Percentiles rank a stretch among this genome's conserved stretches.
phyloP scores from a whole-genome alignment of 2,329 filamentous ascomycete species.

The Phaeosphaeria sp. region DNA sequence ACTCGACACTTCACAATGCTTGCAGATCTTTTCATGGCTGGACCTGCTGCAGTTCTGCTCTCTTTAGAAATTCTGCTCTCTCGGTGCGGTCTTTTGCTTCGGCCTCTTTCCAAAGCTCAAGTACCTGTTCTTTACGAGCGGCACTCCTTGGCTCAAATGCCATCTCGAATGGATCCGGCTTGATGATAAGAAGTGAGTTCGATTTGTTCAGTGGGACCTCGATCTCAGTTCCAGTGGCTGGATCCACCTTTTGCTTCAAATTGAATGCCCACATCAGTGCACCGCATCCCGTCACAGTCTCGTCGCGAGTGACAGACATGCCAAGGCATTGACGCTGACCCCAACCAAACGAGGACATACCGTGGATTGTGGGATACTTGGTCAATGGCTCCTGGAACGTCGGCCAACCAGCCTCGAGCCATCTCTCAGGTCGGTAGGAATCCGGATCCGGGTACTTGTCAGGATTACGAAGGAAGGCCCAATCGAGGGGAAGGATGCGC shows the following conservation, averaged over 20 bases:
- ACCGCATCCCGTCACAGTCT: slow-evolving; percentile 59
- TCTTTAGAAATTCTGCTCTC: slow-evolving; percentile 42
- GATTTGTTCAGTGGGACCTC: slow-evolving; percentile 58
- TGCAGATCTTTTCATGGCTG: not conserved
- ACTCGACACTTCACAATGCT: not conserved
- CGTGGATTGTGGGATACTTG: slow-evolving; percentile 67
- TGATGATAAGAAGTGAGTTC: slow-evolving; percentile 64
- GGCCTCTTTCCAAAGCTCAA: slow-evolving; percentile 43
- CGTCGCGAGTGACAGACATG: slow-evolving; percentile 66
- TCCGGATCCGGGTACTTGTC: slow-evolving; percentile 69
- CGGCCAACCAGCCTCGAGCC: slow-evolving; percentile 67
- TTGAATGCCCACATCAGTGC: slow-evolving; percentile 57
- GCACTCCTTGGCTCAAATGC: slow-evolving; percentile 59
- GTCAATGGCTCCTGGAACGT: slow-evolving; percentile 70
- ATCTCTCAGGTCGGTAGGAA: slow-evolving; percentile 67
- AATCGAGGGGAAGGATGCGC: slow-evolving; percentile 45
- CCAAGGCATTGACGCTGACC: slow-evolving; percentile 69
- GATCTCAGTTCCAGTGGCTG: slow-evolving; percentile 48
- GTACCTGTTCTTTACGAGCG: slow-evolving; percentile 40
- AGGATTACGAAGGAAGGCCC: slow-evolving; percentile 54
- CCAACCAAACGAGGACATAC: slow-evolving; percentile 70
- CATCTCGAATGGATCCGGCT: slow-evolving; percentile 63
- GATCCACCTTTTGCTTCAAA: slow-evolving; percentile 57
- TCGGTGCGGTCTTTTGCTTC: slow-evolving; percentile 46
- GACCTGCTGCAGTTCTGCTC: slow-evolving; percentile 25